These are phyloP conservation scores for Ustilago bromivora DNA, from an alignment of 1,284 basidiomycete species.

Conservation along the genomic window DNA sequence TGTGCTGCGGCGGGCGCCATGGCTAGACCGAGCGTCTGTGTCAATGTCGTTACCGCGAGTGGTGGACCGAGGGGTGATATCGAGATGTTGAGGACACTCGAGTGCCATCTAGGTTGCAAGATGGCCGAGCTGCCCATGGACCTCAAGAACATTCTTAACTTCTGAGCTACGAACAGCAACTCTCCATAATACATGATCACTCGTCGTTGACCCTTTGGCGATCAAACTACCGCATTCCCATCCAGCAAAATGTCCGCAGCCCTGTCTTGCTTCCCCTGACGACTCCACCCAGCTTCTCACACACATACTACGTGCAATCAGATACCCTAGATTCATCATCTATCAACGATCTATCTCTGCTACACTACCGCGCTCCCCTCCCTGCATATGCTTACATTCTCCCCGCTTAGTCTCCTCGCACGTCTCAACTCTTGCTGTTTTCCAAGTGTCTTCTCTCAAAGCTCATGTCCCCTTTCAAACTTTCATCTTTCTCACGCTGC, in stretches of 20 bases:
- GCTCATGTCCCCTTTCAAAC: background rate
- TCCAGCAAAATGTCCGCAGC: background rate
- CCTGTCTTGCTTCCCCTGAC: background rate
- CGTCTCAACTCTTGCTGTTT: background rate
- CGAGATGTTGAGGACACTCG: slow-evolving; percentile 95
- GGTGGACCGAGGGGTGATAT: slow-evolving; percentile 82
- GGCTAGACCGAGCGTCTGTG: slow-evolving; percentile 84
- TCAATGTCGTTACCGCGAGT: slow-evolving; percentile 95
- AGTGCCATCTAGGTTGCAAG: slow-evolving; percentile 75
- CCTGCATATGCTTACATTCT: background rate
- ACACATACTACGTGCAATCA: background rate
- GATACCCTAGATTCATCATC: slow-evolving; percentile 13
- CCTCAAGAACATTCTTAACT: slow-evolving; percentile 59
- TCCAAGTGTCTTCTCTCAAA: background rate
- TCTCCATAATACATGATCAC: too few relatives aligned
- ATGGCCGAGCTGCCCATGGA: slow-evolving; percentile 63
- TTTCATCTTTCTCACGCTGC: background rate
- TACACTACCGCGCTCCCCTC: background rate
- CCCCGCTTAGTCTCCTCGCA: background rate
- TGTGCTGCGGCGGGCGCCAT: slow-evolving; percentile 80
- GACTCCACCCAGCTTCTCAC: background rate
- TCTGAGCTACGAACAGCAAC: slow-evolving; percentile 15
- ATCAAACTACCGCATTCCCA: background rate
- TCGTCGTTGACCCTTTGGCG: too few relatives aligned
- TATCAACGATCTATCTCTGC: background rate